Conservation (phyloP, 2,329 filamentous ascomycete genomes). For the Phialocephala subalpina region DNA sequence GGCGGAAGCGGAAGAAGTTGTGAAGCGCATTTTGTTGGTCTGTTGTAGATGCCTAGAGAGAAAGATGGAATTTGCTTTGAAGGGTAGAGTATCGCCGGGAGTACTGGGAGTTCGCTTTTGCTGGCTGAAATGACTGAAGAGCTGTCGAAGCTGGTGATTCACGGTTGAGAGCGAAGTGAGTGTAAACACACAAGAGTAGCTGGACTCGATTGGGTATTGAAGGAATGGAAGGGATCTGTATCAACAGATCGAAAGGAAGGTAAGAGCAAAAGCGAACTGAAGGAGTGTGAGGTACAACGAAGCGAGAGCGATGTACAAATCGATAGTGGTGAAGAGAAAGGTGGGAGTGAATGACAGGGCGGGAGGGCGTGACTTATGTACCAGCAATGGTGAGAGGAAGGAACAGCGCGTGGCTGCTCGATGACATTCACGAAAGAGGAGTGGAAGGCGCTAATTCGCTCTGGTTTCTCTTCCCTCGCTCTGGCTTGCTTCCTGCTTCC, state of each 20-base stretch:
- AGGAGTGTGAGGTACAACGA: constrained; percentile 35
- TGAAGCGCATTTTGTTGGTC: constrained; percentile 35
- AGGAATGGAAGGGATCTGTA: constrained; percentile 39
- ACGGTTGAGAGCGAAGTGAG: constrained; percentile 12
- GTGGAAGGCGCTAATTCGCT: background rate
- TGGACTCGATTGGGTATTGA: constrained; percentile 38
- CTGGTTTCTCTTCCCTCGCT: background rate
- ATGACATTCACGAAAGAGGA: constrained; percentile 1
- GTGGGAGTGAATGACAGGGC: constrained; percentile 7
- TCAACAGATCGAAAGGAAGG: constrained; percentile 41
- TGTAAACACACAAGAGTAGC: constrained; percentile 37
- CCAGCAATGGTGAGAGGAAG: background rate
- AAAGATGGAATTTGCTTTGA: constrained; percentile 13
- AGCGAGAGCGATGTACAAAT: constrained; percentile 19
- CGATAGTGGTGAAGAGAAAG: constrained; percentile 20
- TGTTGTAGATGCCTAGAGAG: background rate
- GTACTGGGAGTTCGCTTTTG: constrained; percentile 30
- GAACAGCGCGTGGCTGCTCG: constrained; percentile 1
- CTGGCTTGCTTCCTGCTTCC: background rate
- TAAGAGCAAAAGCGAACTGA: constrained; percentile 28
- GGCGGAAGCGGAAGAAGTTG: constrained; percentile 26
- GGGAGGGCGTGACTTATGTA: constrained; percentile 13
- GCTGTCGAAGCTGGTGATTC: constrained; percentile 38
- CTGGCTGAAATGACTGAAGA: constrained; percentile 26
- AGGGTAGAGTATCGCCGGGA: constrained; percentile 33